Conservation (phyloP, 768 basidiomycete species). For the Hygrophorus pudorinus region DNA sequence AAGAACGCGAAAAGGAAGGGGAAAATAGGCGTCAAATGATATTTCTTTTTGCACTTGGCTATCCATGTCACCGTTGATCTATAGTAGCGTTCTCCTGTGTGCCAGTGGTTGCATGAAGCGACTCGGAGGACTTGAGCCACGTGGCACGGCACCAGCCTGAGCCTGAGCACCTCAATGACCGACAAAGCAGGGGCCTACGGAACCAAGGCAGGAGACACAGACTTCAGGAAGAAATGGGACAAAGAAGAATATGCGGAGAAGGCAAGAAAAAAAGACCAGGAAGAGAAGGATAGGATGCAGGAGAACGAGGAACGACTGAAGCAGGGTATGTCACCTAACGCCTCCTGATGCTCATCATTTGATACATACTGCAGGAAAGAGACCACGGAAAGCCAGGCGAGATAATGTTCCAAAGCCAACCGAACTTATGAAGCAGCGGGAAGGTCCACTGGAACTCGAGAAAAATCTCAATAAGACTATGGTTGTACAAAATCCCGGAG, state of each 20-base stretch:
- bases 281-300: slow-evolving; percentile 74
- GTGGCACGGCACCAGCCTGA: too few species aligned
- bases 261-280: slow-evolving; percentile 72
- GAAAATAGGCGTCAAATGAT: slow-evolving; percentile 51
- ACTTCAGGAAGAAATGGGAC: slow-evolving; percentile 89
- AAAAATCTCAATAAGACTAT: slow-evolving; percentile 94
- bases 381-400: slow-evolving; percentile 55
- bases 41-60: slow-evolving; percentile 20
- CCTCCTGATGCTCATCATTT: not conserved
- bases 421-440: slow-evolving; percentile 85
- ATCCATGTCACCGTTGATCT: not conserved
- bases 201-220: slow-evolving; percentile 50
- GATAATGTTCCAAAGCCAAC: slow-evolving; percentile 90
- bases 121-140: not conserved
- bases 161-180: slow-evolving; percentile 24
- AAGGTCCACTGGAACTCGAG: slow-evolving; percentile 76
- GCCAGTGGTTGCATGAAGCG: not conserved
- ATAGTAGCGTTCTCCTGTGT: not conserved
- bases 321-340: slow-evolving; percentile 44
- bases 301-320: slow-evolving; percentile 79
- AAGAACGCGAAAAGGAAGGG: slow-evolving; percentile 88
- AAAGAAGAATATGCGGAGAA: slow-evolving; percentile 83
- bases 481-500: slow-evolving; percentile 80
- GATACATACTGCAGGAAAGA: slow-evolving; percentile 52
- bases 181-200: slow-evolving; percentile 32